Evolutionary conservation across 257 asterid species (phyloP).

Genomic region (Capsicum rhomboideum): DNA sequence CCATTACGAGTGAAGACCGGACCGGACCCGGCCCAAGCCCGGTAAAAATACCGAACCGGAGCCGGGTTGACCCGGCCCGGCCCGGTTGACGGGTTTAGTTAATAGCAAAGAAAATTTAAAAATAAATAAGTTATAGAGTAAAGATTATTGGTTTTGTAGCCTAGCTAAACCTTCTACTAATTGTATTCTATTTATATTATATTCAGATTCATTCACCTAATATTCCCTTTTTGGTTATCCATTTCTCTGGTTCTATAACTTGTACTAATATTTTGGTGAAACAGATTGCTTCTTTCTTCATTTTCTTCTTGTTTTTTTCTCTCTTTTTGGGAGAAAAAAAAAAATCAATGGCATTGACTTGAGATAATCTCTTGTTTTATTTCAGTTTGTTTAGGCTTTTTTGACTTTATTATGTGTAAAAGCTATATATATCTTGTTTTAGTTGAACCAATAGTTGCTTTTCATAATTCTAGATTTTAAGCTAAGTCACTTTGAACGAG

Average conservation of each 20-base stretch:
- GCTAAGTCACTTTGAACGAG: not conserved
- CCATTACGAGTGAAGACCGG: too few relatives aligned
- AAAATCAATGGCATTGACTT: too few relatives aligned
- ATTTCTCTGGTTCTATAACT: not conserved
- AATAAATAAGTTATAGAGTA: not conserved
- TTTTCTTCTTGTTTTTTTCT: not conserved
- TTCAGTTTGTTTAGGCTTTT: too few relatives aligned
- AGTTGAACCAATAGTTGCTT: not conserved
- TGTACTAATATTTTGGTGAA: not conserved
- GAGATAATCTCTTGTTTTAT: too few relatives aligned
- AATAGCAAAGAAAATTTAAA: too few relatives aligned
- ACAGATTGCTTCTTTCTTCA: not conserved
- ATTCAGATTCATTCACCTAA: not conserved
- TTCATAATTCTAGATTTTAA: not conserved
- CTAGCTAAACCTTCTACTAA: not conserved
- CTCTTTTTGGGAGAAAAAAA: not conserved
- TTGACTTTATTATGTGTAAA: not conserved
- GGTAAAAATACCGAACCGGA: too few relatives aligned
- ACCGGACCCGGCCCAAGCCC: too few relatives aligned
- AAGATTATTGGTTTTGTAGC: not conserved
- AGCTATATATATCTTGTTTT: not conserved
- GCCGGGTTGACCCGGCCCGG: too few relatives aligned
- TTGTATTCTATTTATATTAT: not conserved
- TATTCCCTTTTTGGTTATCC: constrained; percentile 10
- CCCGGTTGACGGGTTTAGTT: too few relatives aligned